Evolutionary conservation across 176 grass and related monocot genomes (phyloP).

Genomic region (Poa annua): DNA sequence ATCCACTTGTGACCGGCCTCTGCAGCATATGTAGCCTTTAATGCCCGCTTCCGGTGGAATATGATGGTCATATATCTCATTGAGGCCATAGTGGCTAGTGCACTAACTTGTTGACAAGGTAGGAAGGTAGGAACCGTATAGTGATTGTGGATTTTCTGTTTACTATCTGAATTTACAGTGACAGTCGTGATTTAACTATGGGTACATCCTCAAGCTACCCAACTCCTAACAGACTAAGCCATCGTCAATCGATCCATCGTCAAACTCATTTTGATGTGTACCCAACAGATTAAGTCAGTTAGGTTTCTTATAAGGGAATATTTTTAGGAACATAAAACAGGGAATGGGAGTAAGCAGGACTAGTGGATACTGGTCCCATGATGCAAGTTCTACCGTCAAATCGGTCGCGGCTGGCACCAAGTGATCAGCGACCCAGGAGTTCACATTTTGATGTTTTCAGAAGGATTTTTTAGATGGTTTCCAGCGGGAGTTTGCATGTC

Average conservation of each 20-base stretch:
- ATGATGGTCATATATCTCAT: neutral
- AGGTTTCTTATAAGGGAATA: too few species aligned
- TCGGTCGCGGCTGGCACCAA: too few species aligned
- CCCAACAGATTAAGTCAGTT: neutral
- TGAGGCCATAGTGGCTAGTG: neutral
- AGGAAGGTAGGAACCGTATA: too few species aligned
- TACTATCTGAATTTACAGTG: neutral
- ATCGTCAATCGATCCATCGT: neutral
- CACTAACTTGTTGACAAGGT: neutral
- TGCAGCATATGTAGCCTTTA: neutral
- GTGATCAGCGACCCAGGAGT: too few species aligned
- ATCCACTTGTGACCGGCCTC: slow-evolving; percentile 3
- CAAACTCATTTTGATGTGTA: neutral
- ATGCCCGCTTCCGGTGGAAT: neutral
- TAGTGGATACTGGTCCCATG: too few species aligned
- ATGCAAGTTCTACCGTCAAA: too few species aligned
- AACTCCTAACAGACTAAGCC: neutral
- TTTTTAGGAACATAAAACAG: too few species aligned
- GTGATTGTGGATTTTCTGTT: neutral
- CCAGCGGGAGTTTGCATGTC: too few species aligned
- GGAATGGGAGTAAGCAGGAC: too few species aligned
- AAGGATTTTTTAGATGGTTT: too few species aligned
- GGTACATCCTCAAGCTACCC: neutral
- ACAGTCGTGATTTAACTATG: neutral
- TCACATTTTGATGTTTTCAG: too few species aligned